phyloP scores from a whole-genome alignment of 23 red algal genomes.

The Pyropia haitanensis region DNA sequence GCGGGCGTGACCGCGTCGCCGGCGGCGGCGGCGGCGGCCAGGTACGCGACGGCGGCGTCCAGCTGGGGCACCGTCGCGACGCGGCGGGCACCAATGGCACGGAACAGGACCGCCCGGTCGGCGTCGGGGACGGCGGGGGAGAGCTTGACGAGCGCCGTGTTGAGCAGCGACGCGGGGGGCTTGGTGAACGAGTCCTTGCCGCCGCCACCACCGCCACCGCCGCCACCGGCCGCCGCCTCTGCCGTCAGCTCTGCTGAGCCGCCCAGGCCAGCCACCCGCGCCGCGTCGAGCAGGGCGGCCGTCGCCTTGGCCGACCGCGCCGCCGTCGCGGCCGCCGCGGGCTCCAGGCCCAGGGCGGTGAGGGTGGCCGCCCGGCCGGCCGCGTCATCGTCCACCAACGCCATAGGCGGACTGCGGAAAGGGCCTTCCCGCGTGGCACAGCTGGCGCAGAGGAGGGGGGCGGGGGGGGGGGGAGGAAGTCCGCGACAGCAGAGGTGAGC shows the following conservation, averaged over 20 bases:
- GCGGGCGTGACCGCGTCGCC: slow-evolving; percentile 20
- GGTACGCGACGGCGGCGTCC: slow-evolving; percentile 64
- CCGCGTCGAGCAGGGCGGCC: slow-evolving; percentile 15
- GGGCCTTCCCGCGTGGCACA: too few relatives aligned
- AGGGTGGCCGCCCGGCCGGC: slow-evolving; percentile 14
- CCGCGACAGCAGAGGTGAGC: too few relatives aligned
- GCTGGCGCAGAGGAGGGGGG: too few relatives aligned
- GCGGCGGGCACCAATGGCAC: slow-evolving; percentile 43
- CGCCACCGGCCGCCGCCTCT: slow-evolving; percentile 6
- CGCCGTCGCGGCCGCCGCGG: slow-evolving; percentile 12
- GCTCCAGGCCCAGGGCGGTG: slow-evolving; percentile 25
- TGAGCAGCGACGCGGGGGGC: slow-evolving; percentile 22
- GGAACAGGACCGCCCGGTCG: slow-evolving; percentile 47
- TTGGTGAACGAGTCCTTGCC: too few relatives aligned
- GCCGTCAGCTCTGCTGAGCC: slow-evolving; percentile 3
- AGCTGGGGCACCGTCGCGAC: slow-evolving; percentile 52
- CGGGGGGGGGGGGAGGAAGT: too few relatives aligned
- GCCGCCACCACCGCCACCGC: too few relatives aligned
- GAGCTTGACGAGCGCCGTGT: slow-evolving; percentile 64
- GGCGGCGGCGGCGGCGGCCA: slow-evolving; percentile 18
- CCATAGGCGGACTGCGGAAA: too few relatives aligned
- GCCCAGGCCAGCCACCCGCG: slow-evolving; percentile 7
- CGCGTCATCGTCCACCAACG: background rate
- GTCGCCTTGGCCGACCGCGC: slow-evolving; percentile 32
- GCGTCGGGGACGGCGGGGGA: slow-evolving; percentile 12